Evolutionary conservation across 805 yeast genomes (phyloP), one percentile per base, ranked within the genome.

Genomic region (Nakazawaea wyomingensis): DNA sequence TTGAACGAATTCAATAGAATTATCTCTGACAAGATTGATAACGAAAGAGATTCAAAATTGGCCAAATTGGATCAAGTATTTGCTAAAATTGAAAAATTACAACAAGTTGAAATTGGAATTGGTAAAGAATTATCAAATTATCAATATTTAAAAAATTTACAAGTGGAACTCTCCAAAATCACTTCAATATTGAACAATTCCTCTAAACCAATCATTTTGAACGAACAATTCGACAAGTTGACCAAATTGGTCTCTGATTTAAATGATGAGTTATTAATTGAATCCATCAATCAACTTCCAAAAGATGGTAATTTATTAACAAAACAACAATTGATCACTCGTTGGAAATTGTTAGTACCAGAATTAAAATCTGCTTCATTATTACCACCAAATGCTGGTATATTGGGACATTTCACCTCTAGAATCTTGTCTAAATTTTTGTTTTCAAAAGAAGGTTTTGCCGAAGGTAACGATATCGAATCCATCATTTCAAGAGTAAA

Each of bases 371-470:
- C 88, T 24, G 90, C 95, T 6, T 80, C 96, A 4, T 68, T 93
- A 53, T 76, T 90, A 48, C 97, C 98, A 43, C 95, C 95, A 53
- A 86, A 91, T 57, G 96, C 99, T 20, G 99, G 99, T 57, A 75
- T 93, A 43, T 76, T 91, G 54, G 98, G 96, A 24, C 96, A 93
- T 63, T 61, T 89, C 34, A 75, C 95, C 5, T 90, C 98, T 14
- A 71, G 74, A 51, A 44, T 88, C 7, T 85, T 90, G 59, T 83
- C 95, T 28, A 77, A 75, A 53, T 72, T 90, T 48, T 72, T 91
- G 55, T 73, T 87, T 54, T 72, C 84, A 22, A 93, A 89, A 60
- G 69, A 76, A 48, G 98, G 98, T 35, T 66, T 78, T 45, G 47
- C 49, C 28, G 39, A 41, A 62, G 95, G 95, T 34, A 79, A 77